Base-by-base conservation (phyloP, 352 stramenopile species). In the Phytophthora macrochlamydospora region DNA sequence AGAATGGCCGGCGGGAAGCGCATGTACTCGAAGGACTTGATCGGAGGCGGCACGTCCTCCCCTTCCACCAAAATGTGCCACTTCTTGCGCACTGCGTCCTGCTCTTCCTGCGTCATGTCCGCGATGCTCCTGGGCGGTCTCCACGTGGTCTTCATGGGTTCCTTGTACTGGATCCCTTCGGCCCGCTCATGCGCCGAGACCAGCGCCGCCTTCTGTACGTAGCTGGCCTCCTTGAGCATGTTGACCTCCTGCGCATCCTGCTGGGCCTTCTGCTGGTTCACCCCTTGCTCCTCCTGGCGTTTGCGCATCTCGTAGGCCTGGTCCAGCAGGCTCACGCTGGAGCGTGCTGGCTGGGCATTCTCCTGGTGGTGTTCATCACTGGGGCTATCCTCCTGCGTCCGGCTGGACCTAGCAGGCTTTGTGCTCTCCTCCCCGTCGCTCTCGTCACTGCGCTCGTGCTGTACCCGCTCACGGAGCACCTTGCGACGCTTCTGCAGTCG, bases 1-100 rank as follows among this genome's bases (percentile, higher is more conserved):
- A 99, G 67, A 63, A 99, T 97, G 33, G 94, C 86, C 9, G 69
- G 63, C 2, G 97, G 97, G 63, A 99, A 98, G 50, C 95, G 97
- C 97, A 99, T 99, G 67, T 98, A 92, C 58, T 89, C 78, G 77
- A 99, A 99, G 28, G 89, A 96, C 73, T 98, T 99, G 73, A 99
- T 98, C 2, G 97, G 97, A 59, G 95, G 85, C 28, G 97, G 97
- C 45, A 98, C 90, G 74, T 99, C 87, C 4, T 99, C 87, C 7
- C 98, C 98, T 68, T 99, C 95, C 3, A 97, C 87, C 6, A 99
- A 65, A 53, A 99, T 99, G 78, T 99, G 95, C 96, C 96, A 99
- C 75, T 99, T 99, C 52, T 98, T 94, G 31, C 97, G 91, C 44
- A 98, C 87, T 12, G 88, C 85, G 46, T 98, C 82, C 74, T 94